phyloP scores from a whole-genome alignment of 1,284 basidiomycete species.

The Fomitopsis betulina region DNA sequence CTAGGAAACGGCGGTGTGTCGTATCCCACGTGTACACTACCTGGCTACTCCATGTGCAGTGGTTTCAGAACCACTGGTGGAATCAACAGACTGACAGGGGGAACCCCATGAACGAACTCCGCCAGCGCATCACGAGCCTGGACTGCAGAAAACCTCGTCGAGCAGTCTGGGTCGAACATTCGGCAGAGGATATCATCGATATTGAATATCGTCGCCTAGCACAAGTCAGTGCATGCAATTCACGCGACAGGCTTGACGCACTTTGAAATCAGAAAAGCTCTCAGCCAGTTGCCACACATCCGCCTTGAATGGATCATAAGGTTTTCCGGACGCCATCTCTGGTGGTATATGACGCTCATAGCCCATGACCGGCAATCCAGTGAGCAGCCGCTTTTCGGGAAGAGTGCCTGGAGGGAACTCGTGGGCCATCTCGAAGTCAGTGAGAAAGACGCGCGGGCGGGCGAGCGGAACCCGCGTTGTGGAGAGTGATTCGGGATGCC shows the following conservation, averaged over 20 bases:
- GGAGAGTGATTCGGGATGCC: background rate
- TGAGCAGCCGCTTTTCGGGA: background rate
- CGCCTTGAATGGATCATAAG: background rate
- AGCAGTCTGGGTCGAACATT: background rate
- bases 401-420: background rate
- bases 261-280: background rate
- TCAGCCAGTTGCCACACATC: background rate
- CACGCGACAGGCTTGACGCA: background rate
- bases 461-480: background rate
- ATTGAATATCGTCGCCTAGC: background rate
- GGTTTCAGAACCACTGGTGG: background rate
- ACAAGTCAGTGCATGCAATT: background rate
- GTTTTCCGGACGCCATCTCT: background rate
- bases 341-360: background rate
- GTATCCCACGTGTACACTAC: too few relatives aligned
- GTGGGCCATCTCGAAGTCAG: background rate
- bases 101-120: background rate
- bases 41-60: background rate
- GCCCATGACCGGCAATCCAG: background rate
- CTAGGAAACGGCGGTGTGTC: too few relatives aligned
- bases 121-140: background rate
- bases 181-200: background rate
- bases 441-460: background rate
- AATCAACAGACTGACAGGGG: background rate
- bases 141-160: background rate